phyloP scores from a whole-genome alignment of 2,329 filamentous ascomycete species.

The Cladophialophora immunda region DNA sequence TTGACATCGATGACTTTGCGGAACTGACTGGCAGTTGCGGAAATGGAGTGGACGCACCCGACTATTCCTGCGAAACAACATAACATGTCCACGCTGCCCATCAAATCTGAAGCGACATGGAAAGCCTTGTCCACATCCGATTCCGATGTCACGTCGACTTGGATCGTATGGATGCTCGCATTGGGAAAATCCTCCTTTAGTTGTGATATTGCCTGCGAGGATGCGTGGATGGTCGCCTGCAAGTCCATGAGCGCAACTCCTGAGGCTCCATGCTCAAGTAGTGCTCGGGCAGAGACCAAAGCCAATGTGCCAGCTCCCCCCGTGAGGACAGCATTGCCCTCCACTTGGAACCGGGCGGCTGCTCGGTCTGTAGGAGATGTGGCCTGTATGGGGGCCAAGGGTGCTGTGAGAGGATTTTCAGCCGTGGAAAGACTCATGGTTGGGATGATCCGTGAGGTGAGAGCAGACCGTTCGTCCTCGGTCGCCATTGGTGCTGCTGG shows the following conservation, averaged over 20 bases:
- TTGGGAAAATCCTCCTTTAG: constrained; percentile 65
- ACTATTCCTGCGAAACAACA: constrained; percentile 76
- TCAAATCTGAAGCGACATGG: constrained; percentile 47
- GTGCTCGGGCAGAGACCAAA: constrained; percentile 64
- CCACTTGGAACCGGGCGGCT: constrained; percentile 43
- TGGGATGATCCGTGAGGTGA: constrained; percentile 39
- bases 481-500: constrained; percentile 29
- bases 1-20: constrained; percentile 74
- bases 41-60: constrained; percentile 66
- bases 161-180: constrained; percentile 59
- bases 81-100: constrained; percentile 52
- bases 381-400: constrained; percentile 41
- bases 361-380: constrained; percentile 43
- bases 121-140: constrained; percentile 56
- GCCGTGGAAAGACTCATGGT: constrained; percentile 40
- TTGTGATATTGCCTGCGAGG: constrained; percentile 53
- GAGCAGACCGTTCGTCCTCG: constrained; percentile 37
- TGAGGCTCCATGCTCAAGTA: constrained; percentile 72
- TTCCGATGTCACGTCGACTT: constrained; percentile 67
- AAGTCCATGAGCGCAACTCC: constrained; percentile 70
- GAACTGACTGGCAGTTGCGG: constrained; percentile 68
- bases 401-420: constrained; percentile 42
- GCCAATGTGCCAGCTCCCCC: constrained; percentile 73
- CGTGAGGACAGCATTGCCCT: constrained; percentile 58
- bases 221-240: constrained; percentile 49